Evolutionary conservation across 257 asterid species (phyloP).

Genomic region (Handroanthus guayacan): DNA sequence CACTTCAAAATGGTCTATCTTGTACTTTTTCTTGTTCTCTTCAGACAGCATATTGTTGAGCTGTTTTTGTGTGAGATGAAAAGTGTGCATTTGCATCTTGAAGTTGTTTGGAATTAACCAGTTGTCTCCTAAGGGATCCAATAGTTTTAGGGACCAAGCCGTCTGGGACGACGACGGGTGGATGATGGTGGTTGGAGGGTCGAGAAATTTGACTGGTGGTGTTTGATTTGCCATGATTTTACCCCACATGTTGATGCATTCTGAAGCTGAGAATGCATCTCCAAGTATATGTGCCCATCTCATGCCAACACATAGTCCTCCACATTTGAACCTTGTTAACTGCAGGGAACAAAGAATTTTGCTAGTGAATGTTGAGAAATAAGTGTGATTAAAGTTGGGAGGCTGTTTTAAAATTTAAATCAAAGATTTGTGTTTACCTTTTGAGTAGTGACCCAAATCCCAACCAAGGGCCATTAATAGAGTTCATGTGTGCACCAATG

Average conservation of each 20-base stretch:
- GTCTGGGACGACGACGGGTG: slow-evolving; percentile 7
- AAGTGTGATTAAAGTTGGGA: too few relatives aligned
- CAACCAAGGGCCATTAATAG: too few relatives aligned
- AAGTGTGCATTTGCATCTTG: slow-evolving; percentile 55
- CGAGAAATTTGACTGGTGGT: slow-evolving; percentile 22
- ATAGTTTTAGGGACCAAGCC: slow-evolving; percentile 45
- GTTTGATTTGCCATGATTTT: slow-evolving; percentile 41
- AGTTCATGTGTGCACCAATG: too few relatives aligned
- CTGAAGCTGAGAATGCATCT: slow-evolving; percentile 71
- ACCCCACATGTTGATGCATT: slow-evolving; percentile 64
- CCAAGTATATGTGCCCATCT: slow-evolving; percentile 85
- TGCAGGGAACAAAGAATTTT: slow-evolving; percentile 24
- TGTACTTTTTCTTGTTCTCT: slow-evolving; percentile 1
- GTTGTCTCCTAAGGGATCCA: slow-evolving; percentile 63
- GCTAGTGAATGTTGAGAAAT: background rate
- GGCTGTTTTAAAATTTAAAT: too few relatives aligned
- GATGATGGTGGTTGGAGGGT: slow-evolving; percentile 22
- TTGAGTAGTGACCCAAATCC: too few relatives aligned
- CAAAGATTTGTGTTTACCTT: too few relatives aligned
- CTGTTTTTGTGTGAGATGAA: slow-evolving; percentile 47
- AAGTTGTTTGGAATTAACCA: slow-evolving; percentile 52
- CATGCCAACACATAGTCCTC: slow-evolving; percentile 77
- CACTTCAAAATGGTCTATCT: slow-evolving; percentile 50
- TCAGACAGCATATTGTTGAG: slow-evolving; percentile 24
- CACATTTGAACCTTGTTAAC: slow-evolving; percentile 81